Evolutionary conservation across 1,139 yeast species (phyloP).

Genomic region (Kodamaea suecica): DNA sequence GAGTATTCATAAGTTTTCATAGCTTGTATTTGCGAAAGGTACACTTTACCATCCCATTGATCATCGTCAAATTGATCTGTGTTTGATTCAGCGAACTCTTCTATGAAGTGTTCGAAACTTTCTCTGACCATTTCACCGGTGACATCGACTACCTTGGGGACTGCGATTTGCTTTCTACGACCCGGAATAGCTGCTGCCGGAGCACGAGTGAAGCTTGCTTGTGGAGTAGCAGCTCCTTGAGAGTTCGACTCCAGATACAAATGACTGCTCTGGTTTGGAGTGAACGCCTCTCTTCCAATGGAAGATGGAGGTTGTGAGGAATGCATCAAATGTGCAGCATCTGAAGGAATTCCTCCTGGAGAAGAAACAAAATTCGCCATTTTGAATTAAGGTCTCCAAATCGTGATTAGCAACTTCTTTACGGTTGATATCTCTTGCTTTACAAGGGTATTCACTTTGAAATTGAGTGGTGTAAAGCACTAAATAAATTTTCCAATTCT

Average conservation of each 20-base stretch:
- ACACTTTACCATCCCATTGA: slow-evolving; percentile 54
- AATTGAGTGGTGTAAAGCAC: no score
- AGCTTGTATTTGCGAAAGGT: slow-evolving; percentile 76
- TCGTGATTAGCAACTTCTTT: no score
- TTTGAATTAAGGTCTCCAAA: no score
- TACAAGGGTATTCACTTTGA: no score
- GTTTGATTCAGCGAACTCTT: slow-evolving; percentile 50
- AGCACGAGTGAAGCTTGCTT: slow-evolving; percentile 5
- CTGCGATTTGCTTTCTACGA: slow-evolving; percentile 56
- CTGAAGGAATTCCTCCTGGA: slow-evolving; percentile 46
- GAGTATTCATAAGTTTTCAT: slow-evolving; percentile 74
- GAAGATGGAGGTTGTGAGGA: slow-evolving; percentile 48
- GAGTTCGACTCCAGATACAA: slow-evolving; percentile 21
- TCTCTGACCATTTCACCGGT: slow-evolving; percentile 94
- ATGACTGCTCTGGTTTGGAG: slow-evolving; percentile 20
- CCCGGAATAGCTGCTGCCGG: slow-evolving; percentile 26
- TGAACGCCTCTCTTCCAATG: slow-evolving; percentile 32
- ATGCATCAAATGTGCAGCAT: slow-evolving; percentile 41
- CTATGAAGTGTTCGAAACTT: slow-evolving; percentile 77
- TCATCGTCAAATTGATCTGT: slow-evolving; percentile 33
- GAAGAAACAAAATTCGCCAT: slow-evolving; percentile 49
- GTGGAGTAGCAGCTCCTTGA: slow-evolving; percentile 17
- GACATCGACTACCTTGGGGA: slow-evolving; percentile 84
- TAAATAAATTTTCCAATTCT: neutral
- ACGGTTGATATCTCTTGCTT: no score